Evolutionary conservation across 192 early-diverging fungal genomes (phyloP).

Genomic region (Phlyctochytrium arcticum): DNA sequence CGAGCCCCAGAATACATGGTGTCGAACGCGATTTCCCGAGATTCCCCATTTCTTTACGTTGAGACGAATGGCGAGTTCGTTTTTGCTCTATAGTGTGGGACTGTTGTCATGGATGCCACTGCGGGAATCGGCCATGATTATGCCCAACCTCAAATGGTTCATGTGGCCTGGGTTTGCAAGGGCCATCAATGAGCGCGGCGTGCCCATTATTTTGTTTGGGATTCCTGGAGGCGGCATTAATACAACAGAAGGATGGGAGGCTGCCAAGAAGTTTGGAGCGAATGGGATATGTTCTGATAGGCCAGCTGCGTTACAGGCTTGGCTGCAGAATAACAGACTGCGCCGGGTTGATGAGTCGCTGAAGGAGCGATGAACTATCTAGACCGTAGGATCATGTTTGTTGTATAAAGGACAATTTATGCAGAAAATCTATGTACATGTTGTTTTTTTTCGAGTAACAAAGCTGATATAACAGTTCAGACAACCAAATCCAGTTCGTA

Average conservation of each 20-base stretch:
- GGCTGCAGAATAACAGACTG: conserved; percentile 33
- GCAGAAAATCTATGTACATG: too few species aligned
- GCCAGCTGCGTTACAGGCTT: conserved; percentile 32
- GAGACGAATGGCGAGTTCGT: conserved; percentile 6
- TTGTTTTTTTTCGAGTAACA: too few species aligned
- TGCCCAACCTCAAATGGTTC: conserved; percentile 34
- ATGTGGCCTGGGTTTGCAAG: conserved; percentile 30
- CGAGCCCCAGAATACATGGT: conserved; percentile 16
- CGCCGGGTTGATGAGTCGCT: not conserved
- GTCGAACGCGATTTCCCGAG: conserved; percentile 28
- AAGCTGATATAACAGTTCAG: too few species aligned
- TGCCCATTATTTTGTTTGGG: conserved; percentile 44
- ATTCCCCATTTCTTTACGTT: conserved; percentile 45
- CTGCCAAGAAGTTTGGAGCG: conserved; percentile 25
- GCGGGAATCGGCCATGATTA: conserved; percentile 35
- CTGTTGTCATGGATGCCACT: conserved; percentile 31
- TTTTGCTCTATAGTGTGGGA: conserved; percentile 28
- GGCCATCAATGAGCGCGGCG: conserved; percentile 33
- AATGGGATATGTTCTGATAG: conserved; percentile 48
- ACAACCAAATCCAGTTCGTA: conserved; percentile 70
- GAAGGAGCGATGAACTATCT: not conserved
- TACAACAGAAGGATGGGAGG: conserved; percentile 33
- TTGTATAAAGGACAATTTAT: too few species aligned
- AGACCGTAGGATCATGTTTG: too few species aligned
- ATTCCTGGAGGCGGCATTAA: conserved; percentile 43